phyloP scores from a whole-genome alignment of 2,329 filamentous ascomycete species.

The Ophiostoma australiae region DNA sequence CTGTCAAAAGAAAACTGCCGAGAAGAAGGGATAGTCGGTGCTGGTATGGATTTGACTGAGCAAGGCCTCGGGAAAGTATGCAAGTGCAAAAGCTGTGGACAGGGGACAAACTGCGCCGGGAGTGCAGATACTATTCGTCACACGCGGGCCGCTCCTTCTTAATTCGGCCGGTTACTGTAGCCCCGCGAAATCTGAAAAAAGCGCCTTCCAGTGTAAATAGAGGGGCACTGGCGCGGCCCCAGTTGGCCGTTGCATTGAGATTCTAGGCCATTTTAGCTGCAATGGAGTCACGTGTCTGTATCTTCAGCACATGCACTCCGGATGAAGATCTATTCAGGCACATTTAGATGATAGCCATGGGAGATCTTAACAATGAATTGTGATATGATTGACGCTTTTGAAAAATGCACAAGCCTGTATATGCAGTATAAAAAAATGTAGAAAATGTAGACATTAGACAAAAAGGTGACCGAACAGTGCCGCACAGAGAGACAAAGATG shows the following conservation, averaged over 20 bases:
- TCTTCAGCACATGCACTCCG: background rate
- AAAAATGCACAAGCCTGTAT: background rate
- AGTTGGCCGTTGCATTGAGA: background rate
- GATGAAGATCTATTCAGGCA: slow-evolving; percentile 8
- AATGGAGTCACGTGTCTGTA: background rate
- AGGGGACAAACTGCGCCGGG: background rate
- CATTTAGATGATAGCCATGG: background rate
- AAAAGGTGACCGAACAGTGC: no score
- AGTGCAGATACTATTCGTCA: slow-evolving; percentile 6
- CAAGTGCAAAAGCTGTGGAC: background rate
- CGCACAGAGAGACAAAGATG: background rate
- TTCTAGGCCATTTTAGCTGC: background rate
- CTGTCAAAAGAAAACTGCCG: background rate
- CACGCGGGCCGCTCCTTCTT: slow-evolving; percentile 19
- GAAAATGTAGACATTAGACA: background rate
- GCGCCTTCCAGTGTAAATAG: slow-evolving; percentile 10
- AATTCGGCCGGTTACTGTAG: slow-evolving; percentile 11
- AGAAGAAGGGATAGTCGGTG: background rate
- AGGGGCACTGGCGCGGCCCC: slow-evolving; percentile 19
- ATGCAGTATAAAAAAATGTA: background rate
- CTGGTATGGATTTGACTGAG: background rate
- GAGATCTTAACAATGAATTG: background rate
- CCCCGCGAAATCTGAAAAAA: slow-evolving; percentile 24
- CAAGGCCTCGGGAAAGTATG: background rate
- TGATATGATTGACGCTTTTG: background rate